phyloP scores from a whole-genome alignment of 768 basidiomycete species.

The Auricularia cornea region DNA sequence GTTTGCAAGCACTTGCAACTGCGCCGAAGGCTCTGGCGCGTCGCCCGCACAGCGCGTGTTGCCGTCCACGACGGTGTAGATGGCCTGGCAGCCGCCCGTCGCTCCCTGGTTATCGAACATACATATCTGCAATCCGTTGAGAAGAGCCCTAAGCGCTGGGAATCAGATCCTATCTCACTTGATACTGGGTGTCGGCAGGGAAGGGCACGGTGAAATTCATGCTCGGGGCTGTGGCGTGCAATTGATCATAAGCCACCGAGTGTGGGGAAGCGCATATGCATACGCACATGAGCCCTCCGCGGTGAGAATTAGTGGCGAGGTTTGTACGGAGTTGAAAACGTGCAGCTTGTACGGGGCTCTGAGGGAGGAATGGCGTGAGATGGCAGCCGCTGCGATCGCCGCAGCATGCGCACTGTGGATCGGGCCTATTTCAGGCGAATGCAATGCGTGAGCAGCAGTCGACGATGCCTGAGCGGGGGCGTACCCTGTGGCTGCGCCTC shows the following conservation, averaged over 20 bases:
- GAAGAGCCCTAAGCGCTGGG: not conserved
- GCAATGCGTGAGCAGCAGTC: not conserved
- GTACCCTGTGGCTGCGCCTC: not conserved
- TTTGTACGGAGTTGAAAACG: not conserved
- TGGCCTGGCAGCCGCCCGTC: not conserved
- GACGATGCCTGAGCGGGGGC: not conserved
- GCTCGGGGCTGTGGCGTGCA: not conserved
- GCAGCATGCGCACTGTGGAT: not conserved
- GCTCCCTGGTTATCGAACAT: not conserved
- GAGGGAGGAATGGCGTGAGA: not conserved
- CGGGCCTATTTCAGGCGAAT: not conserved
- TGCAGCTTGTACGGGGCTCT: not conserved
- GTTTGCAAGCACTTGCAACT: not conserved
- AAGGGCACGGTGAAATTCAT: not conserved
- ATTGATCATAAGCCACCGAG: no score
- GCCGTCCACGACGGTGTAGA: not conserved
- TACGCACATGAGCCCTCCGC: not conserved
- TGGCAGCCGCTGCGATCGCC: not conserved
- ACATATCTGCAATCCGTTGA: not conserved
- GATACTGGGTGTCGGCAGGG: not conserved
- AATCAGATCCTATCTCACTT: not conserved
- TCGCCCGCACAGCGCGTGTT: not conserved
- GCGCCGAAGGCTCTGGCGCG: not conserved
- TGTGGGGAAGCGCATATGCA: no score
- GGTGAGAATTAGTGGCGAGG: not conserved